Base-by-base conservation (phyloP, 768 basidiomycete genomes). In the Leccinum fibrillosum region DNA sequence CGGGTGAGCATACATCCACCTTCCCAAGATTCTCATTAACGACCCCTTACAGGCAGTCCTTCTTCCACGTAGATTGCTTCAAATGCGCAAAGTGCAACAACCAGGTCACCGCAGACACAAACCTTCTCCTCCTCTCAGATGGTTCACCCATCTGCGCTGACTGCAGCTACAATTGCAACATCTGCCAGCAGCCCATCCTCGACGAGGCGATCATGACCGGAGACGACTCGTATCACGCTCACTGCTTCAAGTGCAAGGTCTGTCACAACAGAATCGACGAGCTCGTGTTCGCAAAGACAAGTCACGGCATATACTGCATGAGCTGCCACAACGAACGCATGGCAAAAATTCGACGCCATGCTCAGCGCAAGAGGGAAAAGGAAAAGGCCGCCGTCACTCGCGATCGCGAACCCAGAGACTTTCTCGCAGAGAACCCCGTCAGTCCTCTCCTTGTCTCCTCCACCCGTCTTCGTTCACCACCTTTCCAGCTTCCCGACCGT, bases 121-220 rank as follows among this genome's bases (percentile, higher is more conserved):
- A 97, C 75, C 82, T 99, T n/a, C 82, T 98, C 35, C 80, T 99
- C 11, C 85, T 99, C 52, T 95, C 94, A 32, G 96, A 99, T 74
- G 97, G 97, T 23, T 92, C 90, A n/a, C 97, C 97, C 39, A 94
- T 99, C 52, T 95, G 92, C 69, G 86, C 90, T 45, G 86, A 90
- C 66, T 96, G 94, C 78, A 93, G 93, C 4, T 96, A 96, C 77
- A 88, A 88, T 66, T 99, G 97, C 80, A 96, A 89, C 69, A 89
- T 98, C 57, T 99, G 97, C 77, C 86, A 87, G 49, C 85, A 86
- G 56, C 92, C 94, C 48, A 99, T 99, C 63, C 88, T 95, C 56
- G 95, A 99, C 76, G 97, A 99, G 70, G 97, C 97, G 10, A 98
- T 98, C 73, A 98, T 99, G 92, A 96, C 97, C 7, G 97, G 94